These are phyloP conservation scores for Kwoniella shivajii DNA, from an alignment of 1,284 basidiomycete genomes.

Conservation along the genomic window DNA sequence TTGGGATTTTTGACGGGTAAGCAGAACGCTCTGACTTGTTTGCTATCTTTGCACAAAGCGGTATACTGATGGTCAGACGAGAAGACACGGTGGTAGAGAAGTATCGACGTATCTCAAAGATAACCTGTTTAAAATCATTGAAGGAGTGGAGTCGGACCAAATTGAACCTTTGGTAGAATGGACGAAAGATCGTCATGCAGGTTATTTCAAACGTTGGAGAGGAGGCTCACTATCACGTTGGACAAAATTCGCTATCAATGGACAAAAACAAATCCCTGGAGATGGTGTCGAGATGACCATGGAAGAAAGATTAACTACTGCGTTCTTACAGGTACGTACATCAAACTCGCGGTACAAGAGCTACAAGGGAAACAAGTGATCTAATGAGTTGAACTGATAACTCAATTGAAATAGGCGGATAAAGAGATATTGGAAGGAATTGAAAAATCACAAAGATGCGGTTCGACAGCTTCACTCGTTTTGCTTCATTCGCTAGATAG, in stretches of 20 bases:
- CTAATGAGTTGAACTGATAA: not conserved
- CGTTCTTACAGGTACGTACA: slow-evolving; percentile 38
- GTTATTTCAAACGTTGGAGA: slow-evolving; percentile 83
- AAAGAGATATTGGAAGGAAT: slow-evolving; percentile 65
- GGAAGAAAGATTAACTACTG: slow-evolving; percentile 77
- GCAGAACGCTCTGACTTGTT: slow-evolving; percentile 26
- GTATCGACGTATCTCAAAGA: slow-evolving; percentile 75
- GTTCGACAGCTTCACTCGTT: slow-evolving; percentile 87
- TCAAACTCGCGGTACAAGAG: not conserved
- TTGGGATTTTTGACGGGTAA: slow-evolving; percentile 88
- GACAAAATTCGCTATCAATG: slow-evolving; percentile 41
- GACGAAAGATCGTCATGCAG: slow-evolving; percentile 65
- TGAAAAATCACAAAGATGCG: slow-evolving; percentile 59
- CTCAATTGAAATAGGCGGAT: slow-evolving; percentile 56
- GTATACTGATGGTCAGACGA: not conserved
- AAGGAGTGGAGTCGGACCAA: slow-evolving; percentile 67
- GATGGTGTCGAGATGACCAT: slow-evolving; percentile 63
- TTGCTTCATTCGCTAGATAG: slow-evolving; percentile 82
- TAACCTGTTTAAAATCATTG: slow-evolving; percentile 76
- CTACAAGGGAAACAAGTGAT: not conserved
- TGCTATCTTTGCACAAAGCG: not conserved
- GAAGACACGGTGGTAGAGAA: slow-evolving; percentile 74
- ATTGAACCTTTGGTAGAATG: slow-evolving; percentile 75
- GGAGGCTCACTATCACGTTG: slow-evolving; percentile 66
- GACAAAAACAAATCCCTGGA: slow-evolving; percentile 50